These are phyloP conservation scores for Cucurbita argyrosperma DNA, from an alignment of 306 rosid genomes.

Conservation along the genomic window DNA sequence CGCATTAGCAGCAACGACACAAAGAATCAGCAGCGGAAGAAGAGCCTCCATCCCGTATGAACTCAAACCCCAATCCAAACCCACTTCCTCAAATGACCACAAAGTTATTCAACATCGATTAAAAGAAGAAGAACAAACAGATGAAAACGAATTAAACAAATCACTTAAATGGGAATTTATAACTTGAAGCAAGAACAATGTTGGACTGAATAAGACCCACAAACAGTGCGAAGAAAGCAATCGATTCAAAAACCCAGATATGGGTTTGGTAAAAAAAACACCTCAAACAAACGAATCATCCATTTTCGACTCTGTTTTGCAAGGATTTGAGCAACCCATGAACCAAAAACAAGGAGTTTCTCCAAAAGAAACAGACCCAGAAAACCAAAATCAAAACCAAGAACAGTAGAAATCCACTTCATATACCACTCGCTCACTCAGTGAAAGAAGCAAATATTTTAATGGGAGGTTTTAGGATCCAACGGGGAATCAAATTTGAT, in stretches of 20 bases:
- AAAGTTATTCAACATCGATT: conserved; percentile 5
- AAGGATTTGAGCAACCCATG: conserved; percentile 30
- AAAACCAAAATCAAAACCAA: background rate
- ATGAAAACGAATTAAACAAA: conserved; percentile 18
- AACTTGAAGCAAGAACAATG: conserved; percentile 55
- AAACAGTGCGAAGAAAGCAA: conserved; percentile 38
- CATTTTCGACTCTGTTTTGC: background rate
- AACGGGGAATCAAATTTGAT: background rate
- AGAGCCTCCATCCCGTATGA: conserved; percentile 44
- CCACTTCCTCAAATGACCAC: conserved; percentile 15
- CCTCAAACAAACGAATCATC: conserved; percentile 8
- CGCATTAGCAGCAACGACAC: conserved; percentile 20
- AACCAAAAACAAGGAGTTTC: background rate
- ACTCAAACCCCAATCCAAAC: conserved; percentile 14
- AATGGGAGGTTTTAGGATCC: conserved; percentile 22
- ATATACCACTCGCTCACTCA: conserved; percentile 7
- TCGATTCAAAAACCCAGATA: conserved; percentile 28
- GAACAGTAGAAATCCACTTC: conserved; percentile 12
- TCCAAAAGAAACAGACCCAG: conserved; percentile 12
- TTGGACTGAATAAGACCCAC: conserved; percentile 8
- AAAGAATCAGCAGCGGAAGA: conserved; percentile 41
- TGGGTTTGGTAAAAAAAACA: conserved; percentile 42
- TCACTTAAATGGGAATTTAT: conserved; percentile 15
- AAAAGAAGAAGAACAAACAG: background rate
- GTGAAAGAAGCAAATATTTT: conserved; percentile 2